Conservation (phyloP, 1,139 yeast species). For the Hansenula lynferdii region DNA sequence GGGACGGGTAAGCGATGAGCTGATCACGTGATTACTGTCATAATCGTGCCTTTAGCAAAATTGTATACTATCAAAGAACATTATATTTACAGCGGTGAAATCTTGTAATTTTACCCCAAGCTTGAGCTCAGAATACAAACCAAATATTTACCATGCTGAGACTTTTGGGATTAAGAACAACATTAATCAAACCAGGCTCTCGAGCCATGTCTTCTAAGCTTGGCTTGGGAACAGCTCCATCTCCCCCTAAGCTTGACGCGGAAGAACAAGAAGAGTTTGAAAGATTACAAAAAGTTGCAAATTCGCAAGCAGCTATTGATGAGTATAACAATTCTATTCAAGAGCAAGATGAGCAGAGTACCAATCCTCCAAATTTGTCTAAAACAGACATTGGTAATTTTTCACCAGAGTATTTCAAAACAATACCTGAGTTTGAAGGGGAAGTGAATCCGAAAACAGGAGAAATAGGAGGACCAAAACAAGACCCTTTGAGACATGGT, state of each 20-base stretch:
- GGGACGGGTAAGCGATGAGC: constrained; percentile 1
- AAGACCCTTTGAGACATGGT: constrained; percentile 89
- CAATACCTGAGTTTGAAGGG: constrained; percentile 95
- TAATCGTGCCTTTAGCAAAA: neutral
- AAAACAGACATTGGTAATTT: constrained; percentile 58
- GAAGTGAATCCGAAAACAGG: constrained; percentile 91
- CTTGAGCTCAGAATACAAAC: too few relatives aligned
- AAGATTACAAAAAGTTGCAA: constrained; percentile 73
- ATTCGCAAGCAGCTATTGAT: constrained; percentile 74
- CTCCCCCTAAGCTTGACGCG: constrained; percentile 48
- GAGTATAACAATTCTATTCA: constrained; percentile 57
- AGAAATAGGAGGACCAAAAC: constrained; percentile 98
- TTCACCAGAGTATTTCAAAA: constrained; percentile 67
- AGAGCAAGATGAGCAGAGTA: constrained; percentile 30
- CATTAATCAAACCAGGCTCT: neutral
- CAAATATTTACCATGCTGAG: neutral
- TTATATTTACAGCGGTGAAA: neutral
- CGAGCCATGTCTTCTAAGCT: constrained; percentile 18
- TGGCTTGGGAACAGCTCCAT: constrained; percentile 58
- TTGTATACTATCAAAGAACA: neutral
- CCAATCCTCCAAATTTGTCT: constrained; percentile 35
- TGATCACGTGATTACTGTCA: neutral
- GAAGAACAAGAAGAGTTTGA: constrained; percentile 95
- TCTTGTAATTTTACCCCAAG: too few relatives aligned
- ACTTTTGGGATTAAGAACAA: neutral